phyloP scores from a whole-genome alignment of 139 green algal genomes.

The Micractinium conductrix region DNA sequence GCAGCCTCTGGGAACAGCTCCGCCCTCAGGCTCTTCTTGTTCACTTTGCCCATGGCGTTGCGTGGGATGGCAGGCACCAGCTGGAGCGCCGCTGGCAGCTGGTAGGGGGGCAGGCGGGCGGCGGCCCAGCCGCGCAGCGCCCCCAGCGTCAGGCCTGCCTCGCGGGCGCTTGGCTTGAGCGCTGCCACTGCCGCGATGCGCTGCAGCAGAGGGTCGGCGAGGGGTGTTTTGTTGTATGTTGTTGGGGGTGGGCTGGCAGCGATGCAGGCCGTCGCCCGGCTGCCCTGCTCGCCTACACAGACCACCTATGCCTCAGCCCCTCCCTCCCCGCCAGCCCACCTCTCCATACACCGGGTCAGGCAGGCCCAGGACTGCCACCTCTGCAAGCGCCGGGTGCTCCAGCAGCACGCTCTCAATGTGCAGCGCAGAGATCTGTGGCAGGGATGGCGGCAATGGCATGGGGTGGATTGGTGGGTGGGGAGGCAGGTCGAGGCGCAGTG shows the following conservation, averaged over 20 bases:
- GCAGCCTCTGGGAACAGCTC: slow-evolving; percentile 33
- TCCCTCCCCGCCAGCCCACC: no score
- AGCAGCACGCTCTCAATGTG: slow-evolving; percentile 84
- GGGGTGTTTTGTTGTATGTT: no score
- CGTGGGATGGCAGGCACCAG: slow-evolving; percentile 75
- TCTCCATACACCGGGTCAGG: slow-evolving; percentile 82
- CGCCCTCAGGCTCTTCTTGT: slow-evolving; percentile 83
- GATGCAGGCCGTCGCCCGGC: no score
- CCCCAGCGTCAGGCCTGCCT: not conserved
- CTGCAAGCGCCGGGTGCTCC: slow-evolving; percentile 71
- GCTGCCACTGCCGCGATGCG: slow-evolving; percentile 38
- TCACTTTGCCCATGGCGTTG: slow-evolving; percentile 99
- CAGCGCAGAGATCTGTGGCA: slow-evolving; percentile 83
- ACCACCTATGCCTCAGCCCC: not conserved
- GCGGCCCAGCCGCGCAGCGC: slow-evolving; percentile 55
- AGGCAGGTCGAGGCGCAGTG: no score
- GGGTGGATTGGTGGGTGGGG: no score
- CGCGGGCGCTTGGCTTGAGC: not conserved
- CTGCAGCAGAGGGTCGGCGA: not conserved
- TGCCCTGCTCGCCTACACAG: not conserved
- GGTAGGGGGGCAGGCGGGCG: slow-evolving; percentile 72
- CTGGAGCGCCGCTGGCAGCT: slow-evolving; percentile 67
- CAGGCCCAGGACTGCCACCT: slow-evolving; percentile 90
- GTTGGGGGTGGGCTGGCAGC: no score
- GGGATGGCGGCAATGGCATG: no score